Conservation (phyloP, 257 asterid species). For the Penstemon barbatus region DNA sequence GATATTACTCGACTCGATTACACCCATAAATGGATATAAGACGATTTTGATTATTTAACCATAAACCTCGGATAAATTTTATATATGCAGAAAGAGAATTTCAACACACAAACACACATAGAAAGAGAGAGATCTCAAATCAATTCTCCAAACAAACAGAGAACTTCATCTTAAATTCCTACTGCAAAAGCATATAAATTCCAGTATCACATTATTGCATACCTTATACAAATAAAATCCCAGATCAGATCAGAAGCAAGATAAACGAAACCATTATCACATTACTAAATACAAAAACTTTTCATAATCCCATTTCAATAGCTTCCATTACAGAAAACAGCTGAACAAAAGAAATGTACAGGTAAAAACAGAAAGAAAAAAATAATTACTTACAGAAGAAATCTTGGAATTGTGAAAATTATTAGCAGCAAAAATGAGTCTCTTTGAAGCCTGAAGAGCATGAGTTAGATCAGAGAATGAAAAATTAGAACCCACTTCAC, state of each 20-base stretch:
- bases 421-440: slow-evolving; percentile 54
- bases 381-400: slow-evolving; percentile 39
- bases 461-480: slow-evolving; percentile 59
- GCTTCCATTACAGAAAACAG: not conserved
- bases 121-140: slow-evolving; percentile 24
- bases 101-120: not conserved
- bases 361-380: not conserved
- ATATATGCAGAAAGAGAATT: not conserved
- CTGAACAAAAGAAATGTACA: not conserved
- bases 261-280: not conserved
- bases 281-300: not conserved
- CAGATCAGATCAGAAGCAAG: slow-evolving; percentile 3
- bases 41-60: no score
- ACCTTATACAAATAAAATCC: not conserved
- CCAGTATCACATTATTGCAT: not conserved
- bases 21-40: no score
- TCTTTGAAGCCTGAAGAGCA: slow-evolving; percentile 55
- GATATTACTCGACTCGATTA: no score
- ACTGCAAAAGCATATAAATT: not conserved
- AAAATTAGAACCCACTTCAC: slow-evolving; percentile 39
- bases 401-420: slow-evolving; percentile 38
- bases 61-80: no score
- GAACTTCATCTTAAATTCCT: slow-evolving; percentile 1
- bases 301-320: slow-evolving; percentile 12
- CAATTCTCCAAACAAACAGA: slow-evolving; percentile 6